Evolutionary conservation across 306 rosid species (phyloP).

Genomic region (Vigna angularis): DNA sequence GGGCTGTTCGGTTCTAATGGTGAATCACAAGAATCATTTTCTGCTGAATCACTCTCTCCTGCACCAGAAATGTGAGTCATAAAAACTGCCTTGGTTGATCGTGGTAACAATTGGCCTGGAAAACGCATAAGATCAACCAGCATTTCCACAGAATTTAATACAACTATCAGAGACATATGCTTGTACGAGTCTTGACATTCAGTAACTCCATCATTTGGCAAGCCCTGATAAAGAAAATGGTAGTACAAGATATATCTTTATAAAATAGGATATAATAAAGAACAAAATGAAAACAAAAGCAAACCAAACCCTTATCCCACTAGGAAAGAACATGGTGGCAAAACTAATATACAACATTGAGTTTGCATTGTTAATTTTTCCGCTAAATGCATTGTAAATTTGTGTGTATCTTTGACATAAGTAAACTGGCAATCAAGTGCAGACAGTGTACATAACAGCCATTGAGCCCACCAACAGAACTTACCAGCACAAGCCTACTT

Average conservation of each 20-base stretch:
- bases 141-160: conserved; percentile 81
- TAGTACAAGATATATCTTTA: conserved; percentile 37
- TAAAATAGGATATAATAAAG: conserved; percentile 29
- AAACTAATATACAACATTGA: conserved; percentile 36
- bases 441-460: conserved; percentile 8
- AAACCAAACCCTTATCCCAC: conserved; percentile 34
- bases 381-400: conserved; percentile 2
- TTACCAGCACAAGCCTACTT: conserved; percentile 93
- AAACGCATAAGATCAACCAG: conserved; percentile 96
- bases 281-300: conserved; percentile 37
- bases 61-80: conserved; percentile 93
- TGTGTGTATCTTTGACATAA: background rate
- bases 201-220: conserved; percentile 80
- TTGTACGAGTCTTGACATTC: conserved; percentile 85
- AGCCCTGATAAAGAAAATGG: conserved; percentile 68
- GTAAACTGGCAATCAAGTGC: conserved; percentile 5
- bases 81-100: conserved; percentile 82
- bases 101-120: conserved; percentile 89
- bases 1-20: conserved; percentile 99
- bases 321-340: conserved; percentile 23
- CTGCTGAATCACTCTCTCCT: conserved; percentile 99
- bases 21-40: conserved; percentile 99
- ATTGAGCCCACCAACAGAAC: conserved; percentile 47
- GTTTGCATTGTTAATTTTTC: conserved; percentile 23
- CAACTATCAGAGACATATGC: conserved; percentile 90